A percentile compares a stretch with the other conserved stretches of the same genome.
Evolutionary conservation across 257 asterid genomes (phyloP).

Genomic region (Penstemon barbatus): DNA sequence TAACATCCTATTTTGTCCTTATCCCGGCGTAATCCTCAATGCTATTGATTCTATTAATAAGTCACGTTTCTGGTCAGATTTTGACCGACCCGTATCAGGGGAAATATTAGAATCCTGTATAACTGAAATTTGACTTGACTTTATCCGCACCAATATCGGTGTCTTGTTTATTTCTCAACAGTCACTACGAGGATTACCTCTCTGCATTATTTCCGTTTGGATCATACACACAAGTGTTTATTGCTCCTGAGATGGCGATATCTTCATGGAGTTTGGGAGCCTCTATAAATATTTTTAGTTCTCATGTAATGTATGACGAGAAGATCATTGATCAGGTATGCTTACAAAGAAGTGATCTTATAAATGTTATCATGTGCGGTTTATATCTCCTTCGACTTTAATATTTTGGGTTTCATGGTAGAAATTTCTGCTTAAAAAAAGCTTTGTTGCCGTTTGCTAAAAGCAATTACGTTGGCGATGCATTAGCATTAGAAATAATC

Average conservation of each 20-base stretch:
- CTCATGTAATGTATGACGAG: conserved; percentile 84
- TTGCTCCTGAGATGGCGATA: conserved; percentile 87
- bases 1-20: conserved; percentile 22
- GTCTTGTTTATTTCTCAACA: conserved; percentile 41
- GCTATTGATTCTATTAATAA: conserved; percentile 19
- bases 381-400: conserved; percentile 11
- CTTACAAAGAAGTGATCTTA: conserved; percentile 21
- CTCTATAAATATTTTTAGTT: conserved; percentile 86
- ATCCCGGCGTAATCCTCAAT: conserved; percentile 18
- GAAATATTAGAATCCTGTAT: conserved; percentile 13
- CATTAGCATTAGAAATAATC: conserved; percentile 6
- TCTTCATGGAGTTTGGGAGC: conserved; percentile 85
- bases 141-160: conserved; percentile 22
- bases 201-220: conserved; percentile 94
- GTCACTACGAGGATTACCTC: conserved; percentile 90
- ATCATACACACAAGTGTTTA: conserved; percentile 83
- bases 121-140: conserved; percentile 25
- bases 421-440: conserved; percentile 23
- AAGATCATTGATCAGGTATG: conserved; percentile 94
- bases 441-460: not conserved
- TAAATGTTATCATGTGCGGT: conserved; percentile 9
- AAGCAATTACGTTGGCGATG: not conserved
- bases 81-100: conserved; percentile 16
- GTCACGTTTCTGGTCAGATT: conserved; percentile 23
- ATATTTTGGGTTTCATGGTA: conserved; percentile 10